These are phyloP conservation scores for Sarcodon aspratus DNA, from an alignment of 768 basidiomycete species.

Conservation along the genomic window DNA sequence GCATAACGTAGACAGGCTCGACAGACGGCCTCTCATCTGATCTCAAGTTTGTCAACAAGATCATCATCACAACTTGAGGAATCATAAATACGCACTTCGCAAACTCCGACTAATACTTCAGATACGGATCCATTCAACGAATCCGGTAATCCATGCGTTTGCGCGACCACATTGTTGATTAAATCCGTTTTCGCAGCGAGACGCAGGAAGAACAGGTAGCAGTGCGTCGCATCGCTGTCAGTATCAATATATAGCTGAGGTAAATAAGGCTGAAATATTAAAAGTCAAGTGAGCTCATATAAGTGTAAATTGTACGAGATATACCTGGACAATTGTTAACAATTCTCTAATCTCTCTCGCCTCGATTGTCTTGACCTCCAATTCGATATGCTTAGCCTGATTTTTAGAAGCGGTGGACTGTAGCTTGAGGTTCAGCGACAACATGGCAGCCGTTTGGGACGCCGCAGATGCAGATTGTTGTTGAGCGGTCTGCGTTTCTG, in stretches of 20 bases:
- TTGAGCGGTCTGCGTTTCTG: constrained; percentile 78
- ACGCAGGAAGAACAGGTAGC: constrained; percentile 89
- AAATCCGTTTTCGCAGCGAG: constrained; percentile 80
- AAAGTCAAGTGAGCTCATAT: constrained; percentile 1
- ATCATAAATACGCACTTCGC: constrained; percentile 52
- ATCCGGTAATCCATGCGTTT: constrained; percentile 76
- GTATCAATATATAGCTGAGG: constrained; percentile 84
- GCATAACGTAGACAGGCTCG: constrained; percentile 72
- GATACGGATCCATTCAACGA: constrained; percentile 74
- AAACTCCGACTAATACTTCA: constrained; percentile 85
- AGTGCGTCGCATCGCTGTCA: constrained; percentile 81
- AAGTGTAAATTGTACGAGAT: constrained; percentile 1
- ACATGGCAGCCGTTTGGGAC: constrained; percentile 85
- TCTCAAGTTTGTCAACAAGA: constrained; percentile 1
- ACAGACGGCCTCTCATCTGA: constrained; percentile 77
- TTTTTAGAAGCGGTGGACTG: constrained; percentile 88
- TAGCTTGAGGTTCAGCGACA: constrained; percentile 90
- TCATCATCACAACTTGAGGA: neutral
- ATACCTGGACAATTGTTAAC: constrained; percentile 72
- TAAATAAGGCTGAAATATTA: constrained; percentile 60
- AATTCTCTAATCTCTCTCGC: constrained; percentile 75
- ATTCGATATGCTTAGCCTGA: constrained; percentile 80
- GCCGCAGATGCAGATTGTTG: constrained; percentile 73
- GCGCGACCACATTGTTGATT: constrained; percentile 72
- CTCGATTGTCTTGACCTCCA: constrained; percentile 80